Base-by-base conservation (phyloP, 2,329 filamentous ascomycete species). In the Dactylella cylindrospora region DNA sequence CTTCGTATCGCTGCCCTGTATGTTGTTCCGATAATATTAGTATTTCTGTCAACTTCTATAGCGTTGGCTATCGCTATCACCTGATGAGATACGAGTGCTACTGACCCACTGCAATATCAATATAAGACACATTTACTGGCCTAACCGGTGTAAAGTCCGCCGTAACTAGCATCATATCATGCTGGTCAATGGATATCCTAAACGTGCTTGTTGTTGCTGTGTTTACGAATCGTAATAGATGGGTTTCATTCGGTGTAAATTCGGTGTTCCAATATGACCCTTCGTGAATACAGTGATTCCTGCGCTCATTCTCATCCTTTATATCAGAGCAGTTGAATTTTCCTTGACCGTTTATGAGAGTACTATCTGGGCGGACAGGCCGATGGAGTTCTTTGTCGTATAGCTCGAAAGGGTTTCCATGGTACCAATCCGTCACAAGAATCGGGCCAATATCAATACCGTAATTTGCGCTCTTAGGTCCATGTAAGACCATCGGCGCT, bases 391-490 rank as follows among this genome's bases (percentile, higher is more conserved):
- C 60, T 68, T 68, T 53, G 50, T 70, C 22, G 22, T 64, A 66
- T 5, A 66, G 28, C 3, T 15, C 35, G 19, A 66, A 70, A 2
- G 74, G 72, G 0, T 75, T 76, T 8, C 65, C 57, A 61, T 83
- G 79, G 69, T 83, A 83, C 83, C 83, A 87, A 68, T 88, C 84
- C n/a, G 76, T 79, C 5, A 85, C 68, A 19, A 82, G 75, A 1
- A 85, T 67, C 8, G 76, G 72, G 2, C 84, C 84, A 0, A 85
- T 72, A 67, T 87, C 84, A 38, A 79, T 75, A 60, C 86, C 82
- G 65, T 84, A 84, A 67, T 81, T 75, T n/a, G 76, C 74, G 1
- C 78, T 77, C 0, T 77, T 75, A 0, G 82, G 82, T 0, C 82
- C 82, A 47, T 84, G 76, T 66, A 85, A 80, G 12, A 84, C 71